phyloP scores from a whole-genome alignment of 2,329 filamentous ascomycete genomes.

The Thelonectria olida region DNA sequence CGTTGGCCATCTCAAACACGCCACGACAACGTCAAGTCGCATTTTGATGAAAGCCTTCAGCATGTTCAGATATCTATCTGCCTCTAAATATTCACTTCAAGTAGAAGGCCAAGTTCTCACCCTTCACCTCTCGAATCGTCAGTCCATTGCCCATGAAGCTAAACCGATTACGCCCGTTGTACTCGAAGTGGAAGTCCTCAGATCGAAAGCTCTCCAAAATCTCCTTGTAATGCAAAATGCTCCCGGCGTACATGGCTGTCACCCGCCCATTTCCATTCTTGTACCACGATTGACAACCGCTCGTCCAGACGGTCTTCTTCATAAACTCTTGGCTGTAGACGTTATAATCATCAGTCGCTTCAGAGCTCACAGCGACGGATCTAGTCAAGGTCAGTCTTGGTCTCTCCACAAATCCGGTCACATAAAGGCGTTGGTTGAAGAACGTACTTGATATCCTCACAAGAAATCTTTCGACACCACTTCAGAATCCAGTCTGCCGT shows the following conservation, averaged over 20 bases:
- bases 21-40: no score
- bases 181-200: conserved; percentile 2
- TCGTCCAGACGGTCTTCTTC: conserved; percentile 16
- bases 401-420: no score
- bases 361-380: background rate
- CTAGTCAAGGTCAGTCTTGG: no score
- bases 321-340: conserved; percentile 12
- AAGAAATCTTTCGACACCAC: background rate
- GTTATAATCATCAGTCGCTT: conserved; percentile 19
- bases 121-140: background rate
- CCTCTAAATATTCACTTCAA: no score
- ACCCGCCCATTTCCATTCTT: background rate
- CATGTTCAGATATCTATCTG: no score
- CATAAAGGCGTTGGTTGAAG: no score
- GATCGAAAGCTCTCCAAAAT: background rate
- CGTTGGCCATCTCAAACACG: no score
- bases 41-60: no score
- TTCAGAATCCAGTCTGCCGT: background rate
- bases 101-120: background rate
- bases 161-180: background rate
- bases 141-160: conserved; percentile 4
- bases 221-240: background rate
- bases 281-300: conserved; percentile 3
- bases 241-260: background rate
- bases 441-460: background rate